These are phyloP conservation scores for Colletotrichum lini DNA, from an alignment of 2,329 filamentous ascomycete species.

Conservation along the genomic window DNA sequence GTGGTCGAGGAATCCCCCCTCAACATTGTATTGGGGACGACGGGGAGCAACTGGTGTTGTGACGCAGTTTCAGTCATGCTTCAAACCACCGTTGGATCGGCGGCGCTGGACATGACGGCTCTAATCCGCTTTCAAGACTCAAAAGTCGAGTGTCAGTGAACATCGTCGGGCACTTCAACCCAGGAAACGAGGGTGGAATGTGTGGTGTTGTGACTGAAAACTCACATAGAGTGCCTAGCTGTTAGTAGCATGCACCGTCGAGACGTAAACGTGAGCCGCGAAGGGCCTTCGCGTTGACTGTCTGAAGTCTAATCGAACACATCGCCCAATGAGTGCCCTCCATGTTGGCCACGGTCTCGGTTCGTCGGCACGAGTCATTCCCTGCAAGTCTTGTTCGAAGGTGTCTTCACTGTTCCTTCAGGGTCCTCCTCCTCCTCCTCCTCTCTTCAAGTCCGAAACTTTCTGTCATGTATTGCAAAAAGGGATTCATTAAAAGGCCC, in stretches of 20 bases:
- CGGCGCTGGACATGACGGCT: background rate
- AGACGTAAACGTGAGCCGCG: too few species aligned
- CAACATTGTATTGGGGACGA: conserved; percentile 2
- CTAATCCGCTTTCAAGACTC: too few species aligned
- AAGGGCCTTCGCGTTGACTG: too few species aligned
- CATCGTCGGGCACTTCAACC: background rate
- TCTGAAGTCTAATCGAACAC: too few species aligned
- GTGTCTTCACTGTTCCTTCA: background rate
- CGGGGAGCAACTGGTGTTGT: background rate
- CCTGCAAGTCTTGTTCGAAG: background rate
- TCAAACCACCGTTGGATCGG: conserved; percentile 9
- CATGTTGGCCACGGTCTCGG: background rate
- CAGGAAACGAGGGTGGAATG: background rate
- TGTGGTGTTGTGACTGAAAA: background rate
- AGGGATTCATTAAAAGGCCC: too few species aligned
- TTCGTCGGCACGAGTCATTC: conserved; percentile 6
- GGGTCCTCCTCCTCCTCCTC: too few species aligned
- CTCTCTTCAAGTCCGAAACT: too few species aligned
- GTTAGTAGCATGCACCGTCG: too few species aligned
- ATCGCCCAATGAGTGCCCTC: too few species aligned
- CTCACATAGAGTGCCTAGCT: background rate
- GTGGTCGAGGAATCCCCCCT: background rate
- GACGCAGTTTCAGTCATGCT: conserved; percentile 29
- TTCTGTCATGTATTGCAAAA: too few species aligned
- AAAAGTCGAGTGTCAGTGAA: too few species aligned